Percentiles rank a stretch among this genome's conserved stretches.
phyloP scores from a whole-genome alignment of 1,139 yeast genomes.

The Sugiyamaella novakii region DNA sequence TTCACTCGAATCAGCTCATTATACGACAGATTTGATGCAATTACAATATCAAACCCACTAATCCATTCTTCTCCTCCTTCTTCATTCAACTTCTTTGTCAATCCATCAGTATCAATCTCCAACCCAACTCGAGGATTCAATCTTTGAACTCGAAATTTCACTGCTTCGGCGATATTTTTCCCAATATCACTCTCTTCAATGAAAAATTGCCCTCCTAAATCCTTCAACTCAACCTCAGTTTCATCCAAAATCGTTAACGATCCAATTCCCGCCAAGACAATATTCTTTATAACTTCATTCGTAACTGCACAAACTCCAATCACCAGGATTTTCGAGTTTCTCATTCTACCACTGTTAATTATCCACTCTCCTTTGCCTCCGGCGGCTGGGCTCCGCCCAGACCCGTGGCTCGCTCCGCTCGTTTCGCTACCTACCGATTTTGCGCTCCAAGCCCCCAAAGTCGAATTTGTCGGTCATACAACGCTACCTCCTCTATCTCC shows the following conservation, averaged over 20 bases:
- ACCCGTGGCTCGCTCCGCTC: too few relatives aligned
- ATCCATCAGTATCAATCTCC: constrained; percentile 36
- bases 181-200: constrained; percentile 50
- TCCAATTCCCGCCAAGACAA: constrained; percentile 88
- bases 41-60: constrained; percentile 65
- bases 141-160: constrained; percentile 58
- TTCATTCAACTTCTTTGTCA: constrained; percentile 33
- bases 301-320: constrained; percentile 74
- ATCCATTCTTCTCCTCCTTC: constrained; percentile 47
- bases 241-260: constrained; percentile 69
- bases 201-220: constrained; percentile 78
- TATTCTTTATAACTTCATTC: constrained; percentile 77
- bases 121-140: constrained; percentile 76
- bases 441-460: constrained; percentile 98
- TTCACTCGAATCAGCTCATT: constrained; percentile 48
- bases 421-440: constrained; percentile 46
- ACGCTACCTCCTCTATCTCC: constrained; percentile 71
- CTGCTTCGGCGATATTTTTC: constrained; percentile 50
- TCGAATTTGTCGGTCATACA: constrained; percentile 93
- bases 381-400: too few relatives aligned
- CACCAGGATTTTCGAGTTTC: constrained; percentile 70
- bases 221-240: constrained; percentile 57
- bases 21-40: constrained; percentile 67
- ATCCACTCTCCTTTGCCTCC: neutral
- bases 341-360: constrained; percentile 49